phyloP scores from a whole-genome alignment of 2,329 filamentous ascomycete species.

The Aspergillus nomiae region DNA sequence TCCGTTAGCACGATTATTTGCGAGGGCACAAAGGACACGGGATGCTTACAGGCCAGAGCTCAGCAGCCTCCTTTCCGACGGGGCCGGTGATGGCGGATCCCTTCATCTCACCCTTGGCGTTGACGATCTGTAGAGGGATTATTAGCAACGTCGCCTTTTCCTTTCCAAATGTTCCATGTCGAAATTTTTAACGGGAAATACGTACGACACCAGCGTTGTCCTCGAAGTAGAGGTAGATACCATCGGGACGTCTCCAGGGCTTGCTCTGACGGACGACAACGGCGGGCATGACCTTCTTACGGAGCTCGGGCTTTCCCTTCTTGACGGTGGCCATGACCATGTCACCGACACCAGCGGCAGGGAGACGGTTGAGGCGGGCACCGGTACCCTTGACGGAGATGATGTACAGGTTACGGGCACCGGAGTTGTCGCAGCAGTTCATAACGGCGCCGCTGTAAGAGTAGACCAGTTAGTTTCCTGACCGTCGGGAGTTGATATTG shows the following conservation, averaged over 20 bases:
- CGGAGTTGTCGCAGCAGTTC: conserved; percentile 99
- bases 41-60: conserved; percentile 88
- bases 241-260: conserved; percentile 98
- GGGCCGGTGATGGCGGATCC: conserved; percentile 98
- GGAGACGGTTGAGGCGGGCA: conserved; percentile 95
- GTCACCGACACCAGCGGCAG: conserved; percentile 96
- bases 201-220: conserved; percentile 98
- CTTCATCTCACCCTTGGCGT: conserved; percentile 99
- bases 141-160: not conserved
- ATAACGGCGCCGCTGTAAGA: conserved; percentile 87
- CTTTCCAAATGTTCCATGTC: not conserved
- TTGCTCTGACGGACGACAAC: conserved; percentile 99
- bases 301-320: conserved; percentile 99
- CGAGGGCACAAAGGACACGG: not conserved
- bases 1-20: conserved; percentile 34
- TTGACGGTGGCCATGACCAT: conserved; percentile 99
- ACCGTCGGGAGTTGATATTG: conserved; percentile 12
- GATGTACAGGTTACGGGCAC: conserved; percentile 98
- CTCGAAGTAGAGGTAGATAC: conserved; percentile 99
- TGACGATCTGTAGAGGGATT: conserved; percentile 74
- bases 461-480: conserved; percentile 6
- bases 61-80: conserved; percentile 99
- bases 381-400: conserved; percentile 99
- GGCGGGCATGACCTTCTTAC: conserved; percentile 99
- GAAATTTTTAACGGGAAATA: conserved; percentile 34